A percentile compares a stretch with the other conserved stretches of the same genome.
These are phyloP conservation scores for Mimosa bimucronata DNA, from an alignment of 306 rosid species.

Conservation along the genomic window DNA sequence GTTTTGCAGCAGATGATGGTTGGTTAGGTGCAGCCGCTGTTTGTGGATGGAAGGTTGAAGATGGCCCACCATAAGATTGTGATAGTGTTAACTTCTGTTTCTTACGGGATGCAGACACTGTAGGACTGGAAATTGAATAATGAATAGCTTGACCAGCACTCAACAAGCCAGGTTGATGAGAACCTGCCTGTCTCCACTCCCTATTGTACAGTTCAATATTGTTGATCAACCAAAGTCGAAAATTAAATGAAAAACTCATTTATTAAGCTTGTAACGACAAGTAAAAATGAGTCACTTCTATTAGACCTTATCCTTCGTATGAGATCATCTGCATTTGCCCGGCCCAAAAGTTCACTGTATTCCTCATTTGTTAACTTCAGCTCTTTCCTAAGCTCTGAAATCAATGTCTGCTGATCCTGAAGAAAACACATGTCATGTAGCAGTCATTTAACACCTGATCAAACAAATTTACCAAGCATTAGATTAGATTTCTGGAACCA, in stretches of 20 bases:
- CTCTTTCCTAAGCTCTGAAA: slow-evolving; percentile 91
- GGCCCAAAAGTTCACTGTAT: slow-evolving; percentile 91
- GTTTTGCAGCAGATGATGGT: slow-evolving; percentile 81
- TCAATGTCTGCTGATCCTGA: slow-evolving; percentile 94
- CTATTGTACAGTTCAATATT: slow-evolving; percentile 50
- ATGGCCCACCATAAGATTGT: slow-evolving; percentile 79
- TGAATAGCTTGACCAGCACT: slow-evolving; percentile 69
- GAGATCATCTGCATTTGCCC: slow-evolving; percentile 88
- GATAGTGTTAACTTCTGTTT: slow-evolving; percentile 77
- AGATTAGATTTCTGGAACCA: slow-evolving; percentile 51
- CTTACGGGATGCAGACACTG: slow-evolving; percentile 89
- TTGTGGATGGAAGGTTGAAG: slow-evolving; percentile 77
- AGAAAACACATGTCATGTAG: slow-evolving; percentile 62
- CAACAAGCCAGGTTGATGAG: slow-evolving; percentile 69
- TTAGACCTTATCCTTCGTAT: slow-evolving; percentile 84
- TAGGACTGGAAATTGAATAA: slow-evolving; percentile 84
- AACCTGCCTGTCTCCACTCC: slow-evolving; percentile 95
- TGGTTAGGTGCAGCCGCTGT: slow-evolving; percentile 67
- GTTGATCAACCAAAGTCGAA: slow-evolving; percentile 43
- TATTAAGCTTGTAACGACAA: slow-evolving; percentile 30
- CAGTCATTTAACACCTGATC: slow-evolving; percentile 62
- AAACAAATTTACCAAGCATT: slow-evolving; percentile 38
- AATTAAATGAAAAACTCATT: slow-evolving; percentile 31
- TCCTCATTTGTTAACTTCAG: slow-evolving; percentile 91
- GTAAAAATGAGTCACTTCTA: slow-evolving; percentile 36